phyloP scores from a whole-genome alignment of 192 early-diverging fungal genomes.

The Gryganskiella cystojenkinii region DNA sequence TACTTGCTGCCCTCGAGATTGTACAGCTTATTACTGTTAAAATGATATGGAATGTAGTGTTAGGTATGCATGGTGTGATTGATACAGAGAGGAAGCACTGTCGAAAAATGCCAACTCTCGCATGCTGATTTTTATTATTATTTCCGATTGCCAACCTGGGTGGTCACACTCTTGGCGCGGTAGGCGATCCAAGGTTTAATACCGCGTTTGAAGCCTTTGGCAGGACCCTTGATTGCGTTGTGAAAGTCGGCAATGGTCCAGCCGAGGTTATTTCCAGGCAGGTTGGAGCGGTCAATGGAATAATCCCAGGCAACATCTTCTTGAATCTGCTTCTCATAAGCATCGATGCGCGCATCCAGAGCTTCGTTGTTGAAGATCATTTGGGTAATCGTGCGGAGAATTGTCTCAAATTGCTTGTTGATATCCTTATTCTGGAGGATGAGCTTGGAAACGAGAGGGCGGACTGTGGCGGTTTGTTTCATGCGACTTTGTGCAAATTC shows the following conservation, averaged over 20 bases:
- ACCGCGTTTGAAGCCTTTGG: not conserved
- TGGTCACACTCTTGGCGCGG: conserved; percentile 1
- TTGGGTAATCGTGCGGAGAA: conserved; percentile 21
- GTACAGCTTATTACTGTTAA: too few relatives aligned
- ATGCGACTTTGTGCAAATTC: conserved; percentile 3
- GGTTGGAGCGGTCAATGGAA: conserved; percentile 14
- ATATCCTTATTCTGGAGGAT: conserved; percentile 43
- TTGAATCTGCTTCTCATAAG: conserved; percentile 34
- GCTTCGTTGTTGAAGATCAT: conserved; percentile 18
- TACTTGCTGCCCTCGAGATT: too few relatives aligned
- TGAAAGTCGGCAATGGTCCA: conserved; percentile 4
- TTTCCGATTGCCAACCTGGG: too few relatives aligned
- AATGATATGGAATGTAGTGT: too few relatives aligned
- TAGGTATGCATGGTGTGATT: too few relatives aligned
- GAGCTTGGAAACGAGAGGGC: conserved; percentile 20
- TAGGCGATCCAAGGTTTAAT: conserved; percentile 13
- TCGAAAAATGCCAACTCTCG: too few relatives aligned
- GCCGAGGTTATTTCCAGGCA: not conserved
- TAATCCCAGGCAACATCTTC: conserved; percentile 44
- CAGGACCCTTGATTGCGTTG: conserved; percentile 5
- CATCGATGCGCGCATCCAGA: conserved; percentile 29
- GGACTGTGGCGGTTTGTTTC: not conserved
- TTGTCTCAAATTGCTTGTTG: conserved; percentile 25
- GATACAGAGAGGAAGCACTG: too few relatives aligned
- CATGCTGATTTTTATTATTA: too few relatives aligned